Evolutionary conservation across 257 asterid genomes (phyloP).

Genomic region (Nicotiana knightiana): DNA sequence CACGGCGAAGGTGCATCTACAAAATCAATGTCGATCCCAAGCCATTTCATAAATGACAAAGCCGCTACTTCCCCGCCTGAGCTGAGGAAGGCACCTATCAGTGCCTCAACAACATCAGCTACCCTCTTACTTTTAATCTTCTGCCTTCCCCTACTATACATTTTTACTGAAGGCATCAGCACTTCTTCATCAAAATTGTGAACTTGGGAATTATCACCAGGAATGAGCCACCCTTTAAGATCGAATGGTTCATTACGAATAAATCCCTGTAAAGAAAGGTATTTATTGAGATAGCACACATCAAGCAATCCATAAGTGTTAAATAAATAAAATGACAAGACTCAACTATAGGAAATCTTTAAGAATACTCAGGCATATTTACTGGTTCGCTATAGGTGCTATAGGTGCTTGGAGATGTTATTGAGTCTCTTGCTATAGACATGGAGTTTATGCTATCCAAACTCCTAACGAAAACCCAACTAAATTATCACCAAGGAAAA

Average conservation of each 20-base stretch:
- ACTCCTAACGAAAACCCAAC: neutral
- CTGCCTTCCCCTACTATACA: conserved; percentile 28
- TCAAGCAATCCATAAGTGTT: neutral
- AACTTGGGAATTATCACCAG: conserved; percentile 36
- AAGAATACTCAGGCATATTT: neutral
- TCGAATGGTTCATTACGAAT: conserved; percentile 68
- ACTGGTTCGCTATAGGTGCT: neutral
- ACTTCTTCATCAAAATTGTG: conserved; percentile 28
- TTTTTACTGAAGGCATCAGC: conserved; percentile 21
- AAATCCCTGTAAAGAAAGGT: conserved; percentile 49
- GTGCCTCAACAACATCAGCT: conserved; percentile 85
- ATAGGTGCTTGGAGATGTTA: no score
- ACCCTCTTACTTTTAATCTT: conserved; percentile 45
- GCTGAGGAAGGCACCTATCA: conserved; percentile 74
- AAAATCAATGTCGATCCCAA: conserved; percentile 50
- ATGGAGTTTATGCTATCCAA: neutral
- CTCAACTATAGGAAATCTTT: neutral
- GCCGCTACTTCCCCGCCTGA: conserved; percentile 67
- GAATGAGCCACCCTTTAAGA: conserved; percentile 62
- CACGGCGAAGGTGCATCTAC: conserved; percentile 33
- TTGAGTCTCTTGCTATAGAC: neutral
- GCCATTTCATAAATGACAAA: conserved; percentile 65
- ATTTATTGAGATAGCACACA: neutral
- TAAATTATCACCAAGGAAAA: neutral
- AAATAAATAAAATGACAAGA: neutral